Conservation (phyloP, 495 filamentous ascomycete species). For the Penicillium turbatum region DNA sequence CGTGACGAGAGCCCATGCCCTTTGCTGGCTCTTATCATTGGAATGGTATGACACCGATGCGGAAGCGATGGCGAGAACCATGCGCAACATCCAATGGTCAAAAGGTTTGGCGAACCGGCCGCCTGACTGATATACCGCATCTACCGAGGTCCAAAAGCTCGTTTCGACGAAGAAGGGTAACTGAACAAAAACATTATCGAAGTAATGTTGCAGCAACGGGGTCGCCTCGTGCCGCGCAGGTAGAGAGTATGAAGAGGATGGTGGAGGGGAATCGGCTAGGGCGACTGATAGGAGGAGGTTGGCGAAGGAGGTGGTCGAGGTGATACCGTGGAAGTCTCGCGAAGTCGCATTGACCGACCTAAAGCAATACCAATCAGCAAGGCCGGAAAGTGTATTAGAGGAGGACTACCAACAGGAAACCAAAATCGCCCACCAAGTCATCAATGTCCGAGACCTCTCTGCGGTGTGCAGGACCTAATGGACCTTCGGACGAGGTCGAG, state of each 20-base stretch:
- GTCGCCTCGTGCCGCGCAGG: constrained; percentile 63
- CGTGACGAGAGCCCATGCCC: constrained; percentile 62
- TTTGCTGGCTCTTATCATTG: constrained; percentile 58
- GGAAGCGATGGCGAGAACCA: constrained; percentile 80
- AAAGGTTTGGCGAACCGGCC: constrained; percentile 58
- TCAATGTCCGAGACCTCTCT: constrained; percentile 73
- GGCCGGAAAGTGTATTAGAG: neutral
- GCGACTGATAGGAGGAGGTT: constrained; percentile 73
- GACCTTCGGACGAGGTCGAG: constrained; percentile 37
- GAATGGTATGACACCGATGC: constrained; percentile 64
- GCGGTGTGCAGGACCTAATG: constrained; percentile 33
- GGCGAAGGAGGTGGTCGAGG: constrained; percentile 79
- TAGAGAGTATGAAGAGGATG: constrained; percentile 51
- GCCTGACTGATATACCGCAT: constrained; percentile 68
- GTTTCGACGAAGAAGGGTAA: constrained; percentile 77
- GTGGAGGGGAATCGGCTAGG: constrained; percentile 59
- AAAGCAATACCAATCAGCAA: constrained; percentile 5
- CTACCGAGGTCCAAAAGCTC: constrained; percentile 67
- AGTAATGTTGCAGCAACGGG: constrained; percentile 71
- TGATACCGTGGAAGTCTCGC: constrained; percentile 83
- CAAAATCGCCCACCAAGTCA: constrained; percentile 75
- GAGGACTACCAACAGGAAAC: constrained; percentile 58
- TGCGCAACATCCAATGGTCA: constrained; percentile 80
- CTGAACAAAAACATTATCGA: constrained; percentile 72
- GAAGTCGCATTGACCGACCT: constrained; percentile 90